Evolutionary conservation across 2,329 filamentous ascomycete species (phyloP), one percentile per base, ranked within the genome.

Genomic region (Cytospora leucostoma): DNA sequence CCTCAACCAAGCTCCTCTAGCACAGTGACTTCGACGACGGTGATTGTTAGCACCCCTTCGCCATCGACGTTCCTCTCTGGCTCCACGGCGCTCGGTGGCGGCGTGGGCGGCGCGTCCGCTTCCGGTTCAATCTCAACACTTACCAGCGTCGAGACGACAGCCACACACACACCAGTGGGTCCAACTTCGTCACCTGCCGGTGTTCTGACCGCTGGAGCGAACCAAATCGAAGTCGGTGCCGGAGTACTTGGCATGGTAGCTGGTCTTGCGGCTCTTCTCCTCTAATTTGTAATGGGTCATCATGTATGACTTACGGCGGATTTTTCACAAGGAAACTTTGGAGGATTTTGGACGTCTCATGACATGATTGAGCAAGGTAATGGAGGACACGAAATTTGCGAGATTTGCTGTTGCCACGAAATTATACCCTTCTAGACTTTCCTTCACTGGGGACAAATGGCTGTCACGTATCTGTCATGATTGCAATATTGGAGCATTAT

Each of bases 191-290:
- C 65, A 21, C 62, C 68, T 17, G 64, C 72, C 51, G 63, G 69
- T 3, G 67, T 71, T 54, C 68, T 77, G 27, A 74, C 74, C 44
- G 78, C 73, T 47, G 78, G 72, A 27, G 78, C 75, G 54, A 73
- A 71, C 63, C 76, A 74, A 68, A 65, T 72, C 38, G 72, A 71
- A 44, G 69, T 74, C 34, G 74, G 74, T 59, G 58, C 76, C 32
- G 76, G 75, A 33, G 75, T 75, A 61, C 70, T 79, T 50, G 68
- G 65, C 40, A 47, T 77, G 54, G 61, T 78, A 37, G 78, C 73
- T 50, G 79, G 75, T 63, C 63, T 78, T 44, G 76, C 73, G 56
- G 76, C 74, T 27, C 59, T 80, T 49, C 68, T 75, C 62, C 66
- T 79, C 64, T 79, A 74, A 70, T 62, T 27, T 52, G 34, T 58